Conservation (phyloP, 306 rosid genomes). For the Lagenaria siceraria region DNA sequence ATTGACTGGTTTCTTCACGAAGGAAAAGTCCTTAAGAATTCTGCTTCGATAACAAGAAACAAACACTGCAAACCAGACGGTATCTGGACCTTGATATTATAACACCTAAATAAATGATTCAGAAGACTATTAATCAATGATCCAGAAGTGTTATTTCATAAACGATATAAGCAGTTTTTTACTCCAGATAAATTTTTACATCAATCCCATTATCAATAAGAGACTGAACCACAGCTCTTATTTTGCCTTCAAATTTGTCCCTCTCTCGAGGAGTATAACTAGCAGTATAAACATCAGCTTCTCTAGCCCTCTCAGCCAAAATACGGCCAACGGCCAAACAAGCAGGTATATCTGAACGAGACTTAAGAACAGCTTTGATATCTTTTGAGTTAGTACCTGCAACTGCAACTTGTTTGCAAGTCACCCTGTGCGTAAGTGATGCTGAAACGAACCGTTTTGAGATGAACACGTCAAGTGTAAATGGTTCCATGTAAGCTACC, state of each 20-base stretch:
- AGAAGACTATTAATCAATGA: neutral
- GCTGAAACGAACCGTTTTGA: conserved; percentile 95
- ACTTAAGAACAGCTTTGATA: conserved; percentile 69
- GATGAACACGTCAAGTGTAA: conserved; percentile 81
- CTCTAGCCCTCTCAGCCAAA: conserved; percentile 80
- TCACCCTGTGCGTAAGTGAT: conserved; percentile 80
- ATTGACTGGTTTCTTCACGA: neutral
- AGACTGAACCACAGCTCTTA: conserved; percentile 93
- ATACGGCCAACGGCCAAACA: conserved; percentile 74
- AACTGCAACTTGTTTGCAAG: conserved; percentile 88
- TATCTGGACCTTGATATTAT: neutral
- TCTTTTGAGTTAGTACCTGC: conserved; percentile 98
- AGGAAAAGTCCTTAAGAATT: too few relatives aligned
- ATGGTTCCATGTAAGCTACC: conserved; percentile 83
- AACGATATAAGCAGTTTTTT: conserved; percentile 5
- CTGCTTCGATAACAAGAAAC: neutral
- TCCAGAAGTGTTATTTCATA: neutral
- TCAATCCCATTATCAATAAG: conserved; percentile 90
- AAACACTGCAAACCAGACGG: neutral
- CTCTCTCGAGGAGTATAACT: conserved; percentile 79
- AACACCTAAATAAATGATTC: neutral
- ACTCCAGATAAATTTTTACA: conserved; percentile 75
- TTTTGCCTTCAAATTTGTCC: conserved; percentile 93
- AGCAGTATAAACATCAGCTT: conserved; percentile 84
- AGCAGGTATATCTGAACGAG: conserved; percentile 86